A percentile compares a stretch with the other conserved stretches of the same genome.
Conservation (phyloP, 1,284 basidiomycete genomes). For the Puccinia triticina region DNA sequence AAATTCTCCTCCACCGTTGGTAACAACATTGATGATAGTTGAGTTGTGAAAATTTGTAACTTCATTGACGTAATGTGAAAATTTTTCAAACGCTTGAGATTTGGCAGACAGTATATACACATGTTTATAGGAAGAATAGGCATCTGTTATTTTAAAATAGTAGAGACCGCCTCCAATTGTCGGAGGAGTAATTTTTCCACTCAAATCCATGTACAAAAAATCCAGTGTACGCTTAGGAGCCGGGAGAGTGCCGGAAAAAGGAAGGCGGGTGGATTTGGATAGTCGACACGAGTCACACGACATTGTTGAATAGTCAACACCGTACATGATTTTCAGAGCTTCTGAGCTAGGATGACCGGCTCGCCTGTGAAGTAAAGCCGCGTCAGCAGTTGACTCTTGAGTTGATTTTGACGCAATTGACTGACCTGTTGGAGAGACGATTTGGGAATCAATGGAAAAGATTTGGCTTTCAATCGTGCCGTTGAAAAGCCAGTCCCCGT, state of each 20-base stretch:
- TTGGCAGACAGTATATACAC: too few species aligned
- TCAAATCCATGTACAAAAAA: neutral
- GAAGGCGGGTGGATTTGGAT: slow-evolving; percentile 5
- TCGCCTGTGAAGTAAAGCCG: neutral
- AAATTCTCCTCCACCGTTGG: too few species aligned
- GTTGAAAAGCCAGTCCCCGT: neutral
- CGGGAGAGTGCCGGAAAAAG: neutral
- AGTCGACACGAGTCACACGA: slow-evolving; percentile 12
- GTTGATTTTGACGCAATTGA: neutral
- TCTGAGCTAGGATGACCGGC: neutral
- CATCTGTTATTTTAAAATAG: too few species aligned
- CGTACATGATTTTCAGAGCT: neutral
- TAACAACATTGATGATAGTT: too few species aligned
- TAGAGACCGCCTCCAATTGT: slow-evolving; percentile 9
- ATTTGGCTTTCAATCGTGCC: neutral
- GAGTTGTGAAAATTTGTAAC: too few species aligned
- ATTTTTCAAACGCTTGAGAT: neutral
- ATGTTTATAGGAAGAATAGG: too few species aligned
- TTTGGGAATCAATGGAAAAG: neutral
- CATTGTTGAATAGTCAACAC: neutral
- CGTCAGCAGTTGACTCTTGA: neutral
- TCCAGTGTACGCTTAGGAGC: neutral
- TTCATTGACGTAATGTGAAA: neutral
- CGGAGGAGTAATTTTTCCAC: neutral
- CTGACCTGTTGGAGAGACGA: neutral